Percentiles rank a stretch among this genome's conserved stretches.
These are phyloP conservation scores for Aquilaria agallochum DNA, from an alignment of 441 rosid genomes.

Conservation along the genomic window DNA sequence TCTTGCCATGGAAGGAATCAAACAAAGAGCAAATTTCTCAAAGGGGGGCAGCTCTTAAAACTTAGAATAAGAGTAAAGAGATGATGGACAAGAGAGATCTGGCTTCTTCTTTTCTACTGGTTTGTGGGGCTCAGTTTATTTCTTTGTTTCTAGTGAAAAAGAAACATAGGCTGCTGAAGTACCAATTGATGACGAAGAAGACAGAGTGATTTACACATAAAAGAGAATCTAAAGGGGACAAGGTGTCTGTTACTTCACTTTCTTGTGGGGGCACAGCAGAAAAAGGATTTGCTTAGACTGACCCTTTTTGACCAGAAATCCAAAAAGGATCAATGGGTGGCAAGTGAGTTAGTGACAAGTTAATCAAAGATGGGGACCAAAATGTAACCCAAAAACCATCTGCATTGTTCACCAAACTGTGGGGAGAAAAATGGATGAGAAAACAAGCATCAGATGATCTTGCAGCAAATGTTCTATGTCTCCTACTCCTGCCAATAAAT, in stretches of 20 bases:
- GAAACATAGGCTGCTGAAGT: constrained; percentile 36
- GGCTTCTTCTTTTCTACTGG: constrained; percentile 26
- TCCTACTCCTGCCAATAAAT: too few species aligned
- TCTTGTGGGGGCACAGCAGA: constrained; percentile 53
- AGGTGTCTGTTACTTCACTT: constrained; percentile 65
- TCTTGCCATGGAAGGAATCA: constrained; percentile 43
- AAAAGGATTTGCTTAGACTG: constrained; percentile 46
- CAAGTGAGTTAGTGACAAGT: too few species aligned
- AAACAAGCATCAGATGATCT: too few species aligned
- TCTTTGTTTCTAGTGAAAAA: constrained; percentile 45
- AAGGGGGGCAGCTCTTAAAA: constrained; percentile 1
- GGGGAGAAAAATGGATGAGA: too few species aligned
- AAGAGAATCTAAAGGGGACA: constrained; percentile 61
- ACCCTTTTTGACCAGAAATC: constrained; percentile 58
- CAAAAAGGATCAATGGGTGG: constrained; percentile 10
- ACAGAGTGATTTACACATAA: constrained; percentile 5
- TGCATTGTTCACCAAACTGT: too few species aligned
- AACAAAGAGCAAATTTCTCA: not conserved
- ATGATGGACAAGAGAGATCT: constrained; percentile 21
- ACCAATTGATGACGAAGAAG: too few species aligned
- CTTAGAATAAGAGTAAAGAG: constrained; percentile 16
- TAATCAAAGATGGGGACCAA: too few species aligned
- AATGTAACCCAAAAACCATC: too few species aligned
- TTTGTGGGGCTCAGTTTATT: constrained; percentile 33
- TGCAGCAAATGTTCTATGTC: too few species aligned